Evolutionary conservation across 768 basidiomycete genomes (phyloP), one percentile per base, ranked within the genome.

Genomic region (Coprinopsis marcescibilis): DNA sequence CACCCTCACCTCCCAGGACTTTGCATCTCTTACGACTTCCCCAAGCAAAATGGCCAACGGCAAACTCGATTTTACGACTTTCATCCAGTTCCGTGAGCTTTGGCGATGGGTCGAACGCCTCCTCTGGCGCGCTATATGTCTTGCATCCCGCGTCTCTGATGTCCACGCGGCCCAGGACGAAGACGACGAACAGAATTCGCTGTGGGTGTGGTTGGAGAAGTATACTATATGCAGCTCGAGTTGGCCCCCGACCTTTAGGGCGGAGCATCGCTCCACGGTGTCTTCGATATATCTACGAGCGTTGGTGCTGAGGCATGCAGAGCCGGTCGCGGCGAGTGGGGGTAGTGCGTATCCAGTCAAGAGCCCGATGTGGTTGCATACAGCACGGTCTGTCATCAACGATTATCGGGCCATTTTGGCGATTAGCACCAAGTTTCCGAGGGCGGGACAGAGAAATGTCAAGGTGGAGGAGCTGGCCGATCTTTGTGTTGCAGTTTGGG

Each of bases 391-490:
- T 1, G 72, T 85, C n/a, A 72, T 88, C 15, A 75, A 77, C 25
- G 82, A 89, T 52, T 89, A 88, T 45, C 79, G 81, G 20, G 71
- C 74, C 1, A 69, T 94, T 21, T 63, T 97, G 23, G 76, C 70
- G 45, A 72, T 75, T 3, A 79, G 77, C 45, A 92, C 89, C 0
- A 65, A 55, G 3, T 97, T 97, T 58, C 93, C 93, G 8, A 70
- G 68, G 42, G 91, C 93, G 0, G 91, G 92, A 2, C 76, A 89
- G 53, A 70, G 78, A 33, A 94, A 96, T 54, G 53, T 68, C 20
- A 78, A 77, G 52, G 89, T 96, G 2, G 88, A 89, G 54, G 85
- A 88, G 54, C 86, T 95, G 54, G 83, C 82, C 2, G 89, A 93
- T 59, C 60, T 86, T 1, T 85, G 82, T 51, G 81, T 92, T 14